Conservation (phyloP, 2,329 filamentous ascomycete genomes). For the Fonsecaea nubica region DNA sequence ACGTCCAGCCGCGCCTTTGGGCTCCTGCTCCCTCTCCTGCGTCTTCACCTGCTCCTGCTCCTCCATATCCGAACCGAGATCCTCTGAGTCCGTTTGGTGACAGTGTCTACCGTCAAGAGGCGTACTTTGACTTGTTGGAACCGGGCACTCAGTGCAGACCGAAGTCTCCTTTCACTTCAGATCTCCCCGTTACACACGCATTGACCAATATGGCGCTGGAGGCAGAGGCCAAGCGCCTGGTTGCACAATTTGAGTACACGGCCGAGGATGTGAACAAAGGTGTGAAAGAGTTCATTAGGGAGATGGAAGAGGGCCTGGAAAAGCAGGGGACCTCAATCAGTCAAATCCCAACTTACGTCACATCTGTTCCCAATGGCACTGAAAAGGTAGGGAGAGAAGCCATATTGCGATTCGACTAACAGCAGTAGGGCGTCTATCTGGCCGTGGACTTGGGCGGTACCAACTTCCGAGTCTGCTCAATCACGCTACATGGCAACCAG, state of each 20-base stretch:
- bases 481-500: slow-evolving; percentile 89
- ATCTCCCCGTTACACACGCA: slow-evolving; percentile 35
- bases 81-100: slow-evolving; percentile 39
- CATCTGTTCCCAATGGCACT: slow-evolving; percentile 91
- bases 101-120: slow-evolving; percentile 41
- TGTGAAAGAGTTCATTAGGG: slow-evolving; percentile 81
- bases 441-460: slow-evolving; percentile 98
- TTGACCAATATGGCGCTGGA: slow-evolving; percentile 50
- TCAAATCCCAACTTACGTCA: slow-evolving; percentile 98
- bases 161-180: slow-evolving; percentile 39
- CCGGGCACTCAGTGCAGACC: slow-evolving; percentile 41
- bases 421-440: slow-evolving; percentile 82
- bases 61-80: slow-evolving; percentile 13
- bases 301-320: slow-evolving; percentile 85
- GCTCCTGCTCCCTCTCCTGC: slow-evolving; percentile 9
- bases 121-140: slow-evolving; percentile 40
- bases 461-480: slow-evolving; percentile 97
- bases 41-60: slow-evolving; percentile 1
- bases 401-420: slow-evolving; percentile 22
- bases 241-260: slow-evolving; percentile 83
- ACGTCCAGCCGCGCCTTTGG: slow-evolving; percentile 13
- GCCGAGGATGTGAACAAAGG: slow-evolving; percentile 78
- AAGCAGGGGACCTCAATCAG: slow-evolving; percentile 81
- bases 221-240: slow-evolving; percentile 78
- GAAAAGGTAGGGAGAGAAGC: slow-evolving; percentile 73